phyloP scores from a whole-genome alignment of 2,329 filamentous ascomycete genomes.

The Penicillium sp. region DNA sequence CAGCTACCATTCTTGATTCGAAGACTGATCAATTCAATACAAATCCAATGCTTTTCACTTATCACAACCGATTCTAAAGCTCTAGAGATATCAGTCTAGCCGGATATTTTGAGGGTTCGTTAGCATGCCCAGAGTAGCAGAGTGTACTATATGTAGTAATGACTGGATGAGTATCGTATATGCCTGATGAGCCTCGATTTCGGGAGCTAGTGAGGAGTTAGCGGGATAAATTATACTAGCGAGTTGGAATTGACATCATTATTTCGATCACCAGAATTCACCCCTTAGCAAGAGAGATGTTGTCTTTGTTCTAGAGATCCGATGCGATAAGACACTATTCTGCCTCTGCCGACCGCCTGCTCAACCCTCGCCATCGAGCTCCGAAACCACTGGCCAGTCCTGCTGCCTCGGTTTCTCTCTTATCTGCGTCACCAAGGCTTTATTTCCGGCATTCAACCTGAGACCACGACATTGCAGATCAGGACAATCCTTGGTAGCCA shows the following conservation, averaged over 20 bases:
- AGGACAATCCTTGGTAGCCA: not conserved
- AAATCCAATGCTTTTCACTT: not conserved
- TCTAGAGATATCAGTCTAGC: too few species aligned
- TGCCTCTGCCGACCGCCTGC: conserved; percentile 8
- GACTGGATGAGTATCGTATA: not conserved
- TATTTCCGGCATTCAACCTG: not conserved
- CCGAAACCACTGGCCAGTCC: not conserved
- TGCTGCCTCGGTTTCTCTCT: not conserved
- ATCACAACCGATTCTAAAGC: not conserved
- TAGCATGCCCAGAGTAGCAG: not conserved
- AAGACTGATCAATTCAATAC: not conserved
- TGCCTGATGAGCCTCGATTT: too few species aligned
- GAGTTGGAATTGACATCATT: not conserved
- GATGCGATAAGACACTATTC: conserved; percentile 14
- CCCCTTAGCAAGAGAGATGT: not conserved
- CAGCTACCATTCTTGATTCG: not conserved
- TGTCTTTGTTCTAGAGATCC: not conserved
- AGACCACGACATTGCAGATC: not conserved
- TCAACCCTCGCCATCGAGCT: not conserved
- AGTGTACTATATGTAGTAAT: not conserved
- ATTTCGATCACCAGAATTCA: not conserved
- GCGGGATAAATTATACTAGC: not conserved
- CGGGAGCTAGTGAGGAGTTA: not conserved
- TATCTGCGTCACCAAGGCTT: not conserved
- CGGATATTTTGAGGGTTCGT: not conserved